Conservation (phyloP, 345 rosid genomes). For the Eucalyptus cloeziana region DNA sequence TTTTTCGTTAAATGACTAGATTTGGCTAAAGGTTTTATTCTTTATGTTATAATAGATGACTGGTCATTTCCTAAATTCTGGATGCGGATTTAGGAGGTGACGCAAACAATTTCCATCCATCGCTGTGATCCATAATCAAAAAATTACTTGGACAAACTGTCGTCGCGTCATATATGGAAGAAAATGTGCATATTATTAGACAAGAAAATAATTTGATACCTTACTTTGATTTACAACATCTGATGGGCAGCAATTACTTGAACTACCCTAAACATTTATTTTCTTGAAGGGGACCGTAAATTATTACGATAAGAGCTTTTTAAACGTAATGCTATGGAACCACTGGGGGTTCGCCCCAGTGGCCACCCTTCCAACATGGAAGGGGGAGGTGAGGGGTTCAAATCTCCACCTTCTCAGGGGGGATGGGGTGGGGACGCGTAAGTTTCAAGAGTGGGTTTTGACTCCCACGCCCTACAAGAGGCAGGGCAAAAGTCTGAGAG, state of each 20-base stretch:
- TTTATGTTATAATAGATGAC: not conserved
- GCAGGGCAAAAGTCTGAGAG: too few relatives aligned
- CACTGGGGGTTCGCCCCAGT: too few relatives aligned
- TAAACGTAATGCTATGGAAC: not conserved
- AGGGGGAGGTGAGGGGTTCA: too few relatives aligned
- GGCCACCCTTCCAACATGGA: too few relatives aligned
- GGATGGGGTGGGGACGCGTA: too few relatives aligned
- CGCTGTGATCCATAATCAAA: not conserved
- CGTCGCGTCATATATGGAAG: not conserved
- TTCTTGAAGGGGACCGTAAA: not conserved
- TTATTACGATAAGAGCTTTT: not conserved
- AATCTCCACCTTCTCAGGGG: too few relatives aligned
- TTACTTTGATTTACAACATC: not conserved
- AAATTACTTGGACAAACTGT: not conserved
- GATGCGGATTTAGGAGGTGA: not conserved
- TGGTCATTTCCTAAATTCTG: not conserved
- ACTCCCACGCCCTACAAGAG: too few relatives aligned
- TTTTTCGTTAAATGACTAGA: not conserved
- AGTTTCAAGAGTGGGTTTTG: too few relatives aligned
- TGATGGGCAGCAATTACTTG: not conserved
- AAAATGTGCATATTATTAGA: not conserved
- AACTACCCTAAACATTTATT: not conserved
- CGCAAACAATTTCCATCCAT: not conserved
- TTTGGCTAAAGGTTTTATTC: not conserved
- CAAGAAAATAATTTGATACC: not conserved